A percentile compares a stretch with the other conserved stretches of the same genome.
Conservation (phyloP, 495 filamentous ascomycete genomes). For the Cryomyces antarcticus region DNA sequence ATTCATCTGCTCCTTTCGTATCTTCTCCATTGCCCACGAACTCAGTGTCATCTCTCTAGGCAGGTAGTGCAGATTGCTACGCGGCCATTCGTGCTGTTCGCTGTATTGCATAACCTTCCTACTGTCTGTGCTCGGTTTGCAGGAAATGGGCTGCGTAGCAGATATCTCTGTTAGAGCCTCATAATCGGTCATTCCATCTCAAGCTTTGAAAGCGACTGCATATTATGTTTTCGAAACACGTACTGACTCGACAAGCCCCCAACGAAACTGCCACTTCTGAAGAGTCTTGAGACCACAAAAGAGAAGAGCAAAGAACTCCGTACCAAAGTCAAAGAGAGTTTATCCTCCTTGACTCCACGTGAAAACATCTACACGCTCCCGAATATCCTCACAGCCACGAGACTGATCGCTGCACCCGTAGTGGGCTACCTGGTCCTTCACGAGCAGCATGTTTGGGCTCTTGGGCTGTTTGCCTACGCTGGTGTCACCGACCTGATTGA, state of each 20-base stretch:
- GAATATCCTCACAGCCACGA: constrained; percentile 76
- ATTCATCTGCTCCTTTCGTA: no score
- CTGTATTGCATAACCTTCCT: no score
- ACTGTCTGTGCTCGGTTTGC: no score
- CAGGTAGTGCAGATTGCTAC: no score
- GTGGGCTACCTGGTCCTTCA: constrained; percentile 81
- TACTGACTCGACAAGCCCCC: constrained; percentile 11
- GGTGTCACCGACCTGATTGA: constrained; percentile 82
- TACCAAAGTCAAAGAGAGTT: constrained; percentile 19
- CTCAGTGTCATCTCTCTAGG: no score
- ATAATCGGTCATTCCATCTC: no score
- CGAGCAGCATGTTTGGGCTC: constrained; percentile 52
- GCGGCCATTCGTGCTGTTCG: no score
- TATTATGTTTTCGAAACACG: constrained; percentile 29
- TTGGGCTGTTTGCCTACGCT: constrained; percentile 79
- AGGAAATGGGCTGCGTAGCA: no score
- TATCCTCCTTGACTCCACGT: constrained; percentile 37
- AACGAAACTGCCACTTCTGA: no score
- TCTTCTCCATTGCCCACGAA: no score
- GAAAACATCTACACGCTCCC: constrained; percentile 95
- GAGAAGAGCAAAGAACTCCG: constrained; percentile 5
- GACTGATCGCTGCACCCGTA: constrained; percentile 62
- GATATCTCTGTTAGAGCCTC: no score
- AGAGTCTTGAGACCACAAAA: no score
- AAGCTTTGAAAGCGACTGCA: constrained; percentile 17